phyloP scores from a whole-genome alignment of 345 rosid genomes.

The Eucalyptus paniculata region DNA sequence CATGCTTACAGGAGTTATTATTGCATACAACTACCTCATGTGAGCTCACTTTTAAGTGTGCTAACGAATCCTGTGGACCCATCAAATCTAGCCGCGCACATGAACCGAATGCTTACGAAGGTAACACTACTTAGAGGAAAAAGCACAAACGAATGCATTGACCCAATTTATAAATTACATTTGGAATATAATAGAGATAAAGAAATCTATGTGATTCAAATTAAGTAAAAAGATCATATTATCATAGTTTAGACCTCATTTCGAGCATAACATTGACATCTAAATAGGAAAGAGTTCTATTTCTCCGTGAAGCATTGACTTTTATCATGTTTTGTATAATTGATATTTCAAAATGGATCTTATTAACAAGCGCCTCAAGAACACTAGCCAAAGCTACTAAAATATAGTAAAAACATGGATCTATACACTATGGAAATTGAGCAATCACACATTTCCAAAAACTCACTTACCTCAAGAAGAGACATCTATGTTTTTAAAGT shows the following conservation, averaged over 20 bases:
- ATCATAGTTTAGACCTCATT: background rate
- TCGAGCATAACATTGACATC: background rate
- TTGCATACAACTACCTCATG: background rate
- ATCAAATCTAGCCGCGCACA: accelerated
- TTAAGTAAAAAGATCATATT: background rate
- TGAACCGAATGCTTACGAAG: background rate
- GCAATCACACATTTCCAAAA: background rate
- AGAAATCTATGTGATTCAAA: background rate
- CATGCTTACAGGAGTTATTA: background rate
- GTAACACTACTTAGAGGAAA: background rate
- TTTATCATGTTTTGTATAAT: background rate
- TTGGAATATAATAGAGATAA: background rate
- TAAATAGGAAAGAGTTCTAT: background rate
- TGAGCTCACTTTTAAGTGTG: background rate
- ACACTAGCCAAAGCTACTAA: background rate
- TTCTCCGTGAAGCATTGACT: background rate
- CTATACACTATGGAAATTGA: background rate
- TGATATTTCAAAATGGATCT: background rate
- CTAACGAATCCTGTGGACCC: background rate
- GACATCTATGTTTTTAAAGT: background rate
- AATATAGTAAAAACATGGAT: background rate
- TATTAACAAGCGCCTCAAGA: background rate
- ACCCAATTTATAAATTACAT: background rate
- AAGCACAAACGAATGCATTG: background rate
- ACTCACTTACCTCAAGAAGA: background rate